phyloP scores from a whole-genome alignment of 208 protist species.

The Borovskyia barvae region DNA sequence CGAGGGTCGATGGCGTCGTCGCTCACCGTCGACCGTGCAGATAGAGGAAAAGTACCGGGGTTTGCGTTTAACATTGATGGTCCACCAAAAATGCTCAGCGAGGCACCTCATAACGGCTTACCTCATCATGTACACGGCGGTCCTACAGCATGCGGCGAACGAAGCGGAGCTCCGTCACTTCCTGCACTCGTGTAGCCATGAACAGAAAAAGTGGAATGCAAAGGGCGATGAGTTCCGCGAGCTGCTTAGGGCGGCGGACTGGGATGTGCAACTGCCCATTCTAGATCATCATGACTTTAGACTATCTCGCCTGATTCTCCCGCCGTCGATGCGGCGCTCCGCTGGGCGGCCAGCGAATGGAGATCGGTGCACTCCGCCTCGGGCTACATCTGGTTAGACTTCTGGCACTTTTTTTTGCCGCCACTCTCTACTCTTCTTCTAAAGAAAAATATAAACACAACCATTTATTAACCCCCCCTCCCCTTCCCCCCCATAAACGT shows the following conservation, averaged over 20 bases:
- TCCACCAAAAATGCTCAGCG: slow-evolving; percentile 62
- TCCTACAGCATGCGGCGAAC: slow-evolving; percentile 44
- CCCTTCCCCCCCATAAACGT: too few relatives aligned
- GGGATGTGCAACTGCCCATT: slow-evolving; percentile 68
- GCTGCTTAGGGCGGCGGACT: slow-evolving; percentile 40
- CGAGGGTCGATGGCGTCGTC: slow-evolving; percentile 9
- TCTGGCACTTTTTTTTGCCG: too few relatives aligned
- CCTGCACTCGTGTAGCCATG: slow-evolving; percentile 43
- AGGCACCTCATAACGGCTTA: slow-evolving; percentile 69
- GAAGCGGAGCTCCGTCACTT: slow-evolving; percentile 48
- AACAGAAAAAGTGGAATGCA: slow-evolving; percentile 41
- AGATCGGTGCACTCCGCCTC: not conserved
- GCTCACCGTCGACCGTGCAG: slow-evolving; percentile 1
- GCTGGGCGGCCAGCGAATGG: not conserved
- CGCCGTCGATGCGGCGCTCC: slow-evolving; percentile 13
- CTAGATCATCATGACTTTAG: slow-evolving; percentile 70
- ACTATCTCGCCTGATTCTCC: slow-evolving; percentile 52
- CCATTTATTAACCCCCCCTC: too few relatives aligned
- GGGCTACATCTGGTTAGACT: too few relatives aligned
- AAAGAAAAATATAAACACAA: too few relatives aligned
- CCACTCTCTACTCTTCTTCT: too few relatives aligned
- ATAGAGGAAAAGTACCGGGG: slow-evolving; percentile 26
- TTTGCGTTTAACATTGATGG: slow-evolving; percentile 52
- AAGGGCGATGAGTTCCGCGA: slow-evolving; percentile 24
- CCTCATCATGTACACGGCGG: slow-evolving; percentile 65